Evolutionary conservation across 768 basidiomycete genomes (phyloP), one percentile per base, ranked within the genome.

Genomic region (Tulasnella calospora): DNA sequence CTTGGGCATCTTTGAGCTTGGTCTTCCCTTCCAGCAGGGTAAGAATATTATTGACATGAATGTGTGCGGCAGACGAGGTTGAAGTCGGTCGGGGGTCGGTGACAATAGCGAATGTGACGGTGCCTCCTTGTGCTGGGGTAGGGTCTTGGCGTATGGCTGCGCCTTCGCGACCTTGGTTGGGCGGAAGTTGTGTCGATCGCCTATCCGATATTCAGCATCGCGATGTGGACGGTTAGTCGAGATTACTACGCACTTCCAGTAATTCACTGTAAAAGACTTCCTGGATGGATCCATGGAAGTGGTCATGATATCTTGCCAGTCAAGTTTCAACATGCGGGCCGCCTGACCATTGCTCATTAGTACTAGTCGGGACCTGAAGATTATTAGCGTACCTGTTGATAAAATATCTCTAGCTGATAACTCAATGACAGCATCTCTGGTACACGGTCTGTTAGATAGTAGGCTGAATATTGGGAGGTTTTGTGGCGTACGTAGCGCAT

Each of bases 351-450:
- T 27, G 80, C 40, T 21, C 10, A 74, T 71, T 44, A 74, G 71
- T 12, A 35, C 33, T 0, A 13, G 77, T 15, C 17, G 27, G 57
- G 21, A n/a, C 57, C 15, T 69, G 23, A 10, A 61, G 57, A 23
- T 23, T 57, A 41, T 21, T 46, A 40, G 78, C 83, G n/a, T 74
- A 87, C 88, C 83, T 95, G 94, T 82, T 91, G 92, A 88, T 90
- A 91, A 71, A 98, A 84, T 80, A 95, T 92, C 84, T 96, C 96
- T 21, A 98, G 87, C 82, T 97, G 96, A 84, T 98, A 98, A 2
- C 94, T 92, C 79, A 98, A 84, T 0, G 94, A 94, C 89, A 96
- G 93, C 87, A 94, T 92, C 83, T 96, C 95, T 96, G 80, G 8
- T 21, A 36, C 23, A 71, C 35, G 10, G 5, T 2, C 79, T 35